Percentiles rank a stretch among this genome's conserved stretches.
Conservation (phyloP, 2,329 filamentous ascomycete genomes). For the Harringtonia lauricola region DNA sequence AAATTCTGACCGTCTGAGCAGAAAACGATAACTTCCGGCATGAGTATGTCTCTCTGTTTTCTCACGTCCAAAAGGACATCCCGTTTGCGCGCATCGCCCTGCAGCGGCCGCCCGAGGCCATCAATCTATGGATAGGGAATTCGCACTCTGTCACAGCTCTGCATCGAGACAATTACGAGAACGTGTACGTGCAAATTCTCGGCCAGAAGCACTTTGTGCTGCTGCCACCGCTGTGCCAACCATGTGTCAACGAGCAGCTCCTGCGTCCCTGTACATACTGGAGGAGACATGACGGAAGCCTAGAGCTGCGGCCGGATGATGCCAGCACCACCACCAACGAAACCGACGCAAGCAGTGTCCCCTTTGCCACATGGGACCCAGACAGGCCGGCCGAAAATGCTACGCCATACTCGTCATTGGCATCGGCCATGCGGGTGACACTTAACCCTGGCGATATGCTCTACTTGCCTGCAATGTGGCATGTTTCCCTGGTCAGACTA, state of each 20-base stretch:
- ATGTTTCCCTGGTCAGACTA: conserved; percentile 13
- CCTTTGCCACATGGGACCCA: conserved; percentile 68
- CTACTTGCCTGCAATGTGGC: conserved; percentile 75
- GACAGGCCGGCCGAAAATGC: conserved; percentile 38
- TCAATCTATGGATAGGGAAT: conserved; percentile 78
- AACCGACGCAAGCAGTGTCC: conserved; percentile 28
- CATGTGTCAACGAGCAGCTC: conserved; percentile 54
- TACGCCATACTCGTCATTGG: conserved; percentile 49
- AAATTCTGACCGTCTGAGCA: conserved; percentile 14
- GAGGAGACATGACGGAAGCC: conserved; percentile 18
- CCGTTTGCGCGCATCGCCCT: conserved; percentile 66
- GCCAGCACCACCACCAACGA: conserved; percentile 18
- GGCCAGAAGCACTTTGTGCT: conserved; percentile 67
- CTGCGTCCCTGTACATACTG: conserved; percentile 49
- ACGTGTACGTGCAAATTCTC: conserved; percentile 67
- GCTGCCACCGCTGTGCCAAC: conserved; percentile 58
- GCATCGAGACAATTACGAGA: conserved; percentile 80
- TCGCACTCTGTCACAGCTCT: conserved; percentile 57
- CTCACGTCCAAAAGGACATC: conserved; percentile 51
- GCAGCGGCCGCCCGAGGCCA: conserved; percentile 54
- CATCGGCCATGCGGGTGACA: conserved; percentile 53
- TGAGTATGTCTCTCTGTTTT: conserved; percentile 56
- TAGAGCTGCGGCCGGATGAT: conserved; percentile 16
- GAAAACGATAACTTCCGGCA: conserved; percentile 73
- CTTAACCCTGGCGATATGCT: conserved; percentile 67